Percentiles rank a stretch among this genome's conserved stretches.
Evolutionary conservation across 345 rosid genomes (phyloP).

Genomic region (Ceriops tagal): DNA sequence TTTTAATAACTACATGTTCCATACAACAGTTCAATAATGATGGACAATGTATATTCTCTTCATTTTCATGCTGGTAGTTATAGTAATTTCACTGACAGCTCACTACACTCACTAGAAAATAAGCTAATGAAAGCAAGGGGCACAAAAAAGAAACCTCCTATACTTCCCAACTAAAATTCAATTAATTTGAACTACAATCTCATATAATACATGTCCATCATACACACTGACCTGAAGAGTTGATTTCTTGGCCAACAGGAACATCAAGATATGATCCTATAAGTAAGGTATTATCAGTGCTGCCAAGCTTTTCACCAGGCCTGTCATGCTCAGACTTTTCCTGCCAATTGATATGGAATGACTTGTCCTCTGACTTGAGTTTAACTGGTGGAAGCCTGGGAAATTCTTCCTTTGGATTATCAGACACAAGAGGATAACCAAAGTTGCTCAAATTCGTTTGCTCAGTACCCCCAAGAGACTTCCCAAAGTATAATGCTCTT

Average conservation of each 20-base stretch:
- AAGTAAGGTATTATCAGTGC: conserved; percentile 60
- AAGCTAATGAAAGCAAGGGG: background rate
- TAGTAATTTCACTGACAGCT: no score
- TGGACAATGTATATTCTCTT: background rate
- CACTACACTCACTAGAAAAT: no score
- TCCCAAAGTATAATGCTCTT: conserved; percentile 69
- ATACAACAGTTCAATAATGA: background rate
- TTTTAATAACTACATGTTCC: background rate
- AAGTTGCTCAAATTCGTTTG: conserved; percentile 42
- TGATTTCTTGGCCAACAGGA: conserved; percentile 90
- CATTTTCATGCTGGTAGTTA: no score
- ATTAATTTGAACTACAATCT: background rate
- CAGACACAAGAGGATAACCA: conserved; percentile 53
- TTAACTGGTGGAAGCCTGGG: conserved; percentile 97
- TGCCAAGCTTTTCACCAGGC: conserved; percentile 45
- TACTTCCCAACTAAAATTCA: background rate
- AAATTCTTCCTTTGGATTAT: conserved; percentile 68
- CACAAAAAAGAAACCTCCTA: background rate
- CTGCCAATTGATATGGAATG: conserved; percentile 65
- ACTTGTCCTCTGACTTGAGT: conserved; percentile 87
- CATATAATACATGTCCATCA: conserved; percentile 5
- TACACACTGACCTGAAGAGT: conserved; percentile 67
- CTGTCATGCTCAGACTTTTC: conserved; percentile 81
- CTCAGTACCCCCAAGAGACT: conserved; percentile 51
- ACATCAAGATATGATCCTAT: conserved; percentile 91